Evolutionary conservation across 139 green algal species (phyloP), one percentile per base, ranked within the genome.

Genomic region (Zygnema circumcarinatum): DNA sequence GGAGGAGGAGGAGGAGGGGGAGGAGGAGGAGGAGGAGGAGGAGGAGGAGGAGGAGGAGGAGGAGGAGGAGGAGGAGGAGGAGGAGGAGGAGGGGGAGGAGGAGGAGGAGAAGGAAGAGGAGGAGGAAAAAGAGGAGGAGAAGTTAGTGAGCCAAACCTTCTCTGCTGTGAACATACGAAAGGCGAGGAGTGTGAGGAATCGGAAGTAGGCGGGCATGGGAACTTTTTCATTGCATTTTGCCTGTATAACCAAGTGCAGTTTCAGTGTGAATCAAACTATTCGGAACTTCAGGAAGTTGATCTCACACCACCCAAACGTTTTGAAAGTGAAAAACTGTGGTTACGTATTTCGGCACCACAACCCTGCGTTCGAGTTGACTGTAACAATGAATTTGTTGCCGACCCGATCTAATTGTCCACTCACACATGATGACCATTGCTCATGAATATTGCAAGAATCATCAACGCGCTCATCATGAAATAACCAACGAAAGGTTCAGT

Each of bases 171-270:
- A 93, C 31, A 92, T 91, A 74, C 41, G 40, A 91, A 88, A 90
- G 95, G 94, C 94, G n/a, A 99, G 86, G 0, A 99, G 93, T 0
- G 96, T 98, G 36, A 98, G 88, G 92, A 98, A 99, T 39, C 94
- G 88, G 91, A 99, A 99, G 90, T 97, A 98, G 38, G 94, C 94
- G 0, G 97, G 94, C 93, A 97, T 97, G 79, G 93, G 94, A 1
- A 94, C n/a, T 25, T 16, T 21, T 25, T 78, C 69, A 78, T 53
- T 42, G 35, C 35, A 78, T 39, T 39, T 78, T 36, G 69, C 35
- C 69, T 78, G 35, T 16, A 62, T 25, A 62, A n/a, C n/a, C n/a
- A n/a, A n/a, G n/a, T n/a, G n/a, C n/a, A n/a, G n/a, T n/a, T 72
- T 29, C 29, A 29, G 29, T 72, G 29, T 35, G 56, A 72, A 72